Base-by-base conservation (phyloP, 257 asterid genomes). In the Vinca minor region DNA sequence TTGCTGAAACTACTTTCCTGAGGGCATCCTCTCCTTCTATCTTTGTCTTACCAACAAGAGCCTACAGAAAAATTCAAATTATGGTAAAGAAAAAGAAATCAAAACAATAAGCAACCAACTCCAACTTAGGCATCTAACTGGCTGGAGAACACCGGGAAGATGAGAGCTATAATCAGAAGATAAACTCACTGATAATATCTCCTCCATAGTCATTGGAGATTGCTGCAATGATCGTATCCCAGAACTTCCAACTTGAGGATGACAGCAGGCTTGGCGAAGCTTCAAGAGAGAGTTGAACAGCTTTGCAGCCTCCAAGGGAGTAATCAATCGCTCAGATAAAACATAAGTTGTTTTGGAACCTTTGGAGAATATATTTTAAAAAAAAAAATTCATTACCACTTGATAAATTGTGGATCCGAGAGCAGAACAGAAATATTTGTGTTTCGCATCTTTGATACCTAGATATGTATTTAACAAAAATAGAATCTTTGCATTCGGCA, bases 201-300 rank as follows among this genome's bases (percentile, higher is more conserved):
- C 98, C 69, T 89, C 97, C 98, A 92, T 92, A 59, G 97, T 89
- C 98, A 92, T 85, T 58, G 98, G 97, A 71, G 96, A 87, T 74
- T 84, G 91, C 66, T 92, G 97, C 81, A 89, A 70, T 56, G 96
- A 77, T 48, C 98, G 95, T 65, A 92, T 68, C 60, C 98, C 98
- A 71, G 95, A 87, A 81, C 97, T 92, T 82, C 98, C 97, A 56
- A 92, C 97, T 81, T 92, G 98, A 76, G 98, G 98, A 80, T 92
- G 98, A 73, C 98, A 92, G 70, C 97, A 92, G 20, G 97, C 98
- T 77, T 92, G 98, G 31, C 98, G 98, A 76, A 92, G 97, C 87
- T 89, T 92, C 65, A 92, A 81, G 76, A 92, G 96, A 45, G 98
- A 92, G 84, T 82, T 82, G 65, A 92, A 92, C 76, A 92, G 82